phyloP scores from a whole-genome alignment of 305 asterid genomes.

The Fraxinus velutina region DNA sequence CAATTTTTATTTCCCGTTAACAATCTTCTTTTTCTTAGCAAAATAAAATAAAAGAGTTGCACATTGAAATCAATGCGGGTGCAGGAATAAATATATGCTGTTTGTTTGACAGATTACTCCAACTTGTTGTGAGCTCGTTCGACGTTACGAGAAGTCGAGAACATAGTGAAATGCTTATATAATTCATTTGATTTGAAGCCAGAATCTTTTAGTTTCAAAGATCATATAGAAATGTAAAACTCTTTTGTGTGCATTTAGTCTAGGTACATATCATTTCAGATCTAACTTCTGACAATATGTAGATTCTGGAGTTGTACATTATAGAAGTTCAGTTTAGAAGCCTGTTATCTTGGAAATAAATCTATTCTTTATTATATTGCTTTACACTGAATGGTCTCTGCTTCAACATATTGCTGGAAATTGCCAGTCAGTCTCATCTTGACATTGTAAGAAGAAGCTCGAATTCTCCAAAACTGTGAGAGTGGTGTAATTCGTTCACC shows the following conservation, averaged over 20 bases:
- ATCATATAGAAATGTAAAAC: background rate
- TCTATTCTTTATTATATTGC: background rate
- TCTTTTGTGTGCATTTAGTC: background rate
- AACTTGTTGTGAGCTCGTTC: background rate
- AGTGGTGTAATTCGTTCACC: background rate
- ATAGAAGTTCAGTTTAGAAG: background rate
- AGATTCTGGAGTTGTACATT: background rate
- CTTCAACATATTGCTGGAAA: background rate
- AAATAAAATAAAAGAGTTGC: background rate
- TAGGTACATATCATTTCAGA: background rate
- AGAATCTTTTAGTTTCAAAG: background rate
- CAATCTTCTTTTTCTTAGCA: background rate
- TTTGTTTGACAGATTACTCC: background rate
- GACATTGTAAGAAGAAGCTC: background rate
- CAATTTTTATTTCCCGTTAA: background rate
- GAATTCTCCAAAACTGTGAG: background rate
- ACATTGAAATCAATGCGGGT: background rate
- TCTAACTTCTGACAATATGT: background rate
- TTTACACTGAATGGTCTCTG: background rate
- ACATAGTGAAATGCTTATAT: background rate
- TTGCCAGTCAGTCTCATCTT: background rate
- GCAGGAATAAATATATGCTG: background rate
- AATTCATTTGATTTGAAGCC: background rate
- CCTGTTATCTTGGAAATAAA: background rate
- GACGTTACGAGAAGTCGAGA: background rate